Conservation (phyloP, 75 land plant genomes). For the Pseudotsuga menziesii region DNA sequence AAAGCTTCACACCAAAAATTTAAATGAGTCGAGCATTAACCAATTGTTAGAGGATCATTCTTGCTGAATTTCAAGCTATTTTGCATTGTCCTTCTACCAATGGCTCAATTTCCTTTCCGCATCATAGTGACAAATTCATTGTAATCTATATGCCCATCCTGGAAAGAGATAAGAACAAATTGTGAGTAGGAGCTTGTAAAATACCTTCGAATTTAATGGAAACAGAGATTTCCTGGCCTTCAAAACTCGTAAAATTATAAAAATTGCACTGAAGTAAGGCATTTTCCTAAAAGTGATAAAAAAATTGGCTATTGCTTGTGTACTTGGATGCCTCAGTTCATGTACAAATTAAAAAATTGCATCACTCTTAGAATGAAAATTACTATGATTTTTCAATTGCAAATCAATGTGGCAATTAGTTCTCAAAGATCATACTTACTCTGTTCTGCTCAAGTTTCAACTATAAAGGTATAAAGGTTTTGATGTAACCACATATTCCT, state of each 20-base stretch:
- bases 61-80: conserved; percentile 58
- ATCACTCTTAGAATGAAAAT: neutral
- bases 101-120: conserved; percentile 59
- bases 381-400: neutral
- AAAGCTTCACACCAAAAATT: neutral
- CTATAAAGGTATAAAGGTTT: neutral
- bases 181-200: neutral
- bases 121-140: conserved; percentile 86
- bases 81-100: conserved; percentile 70
- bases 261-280: neutral
- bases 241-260: neutral
- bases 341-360: neutral
- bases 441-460: neutral
- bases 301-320: neutral
- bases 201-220: neutral
- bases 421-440: neutral
- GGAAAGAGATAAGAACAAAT: neutral
- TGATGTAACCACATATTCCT: neutral
- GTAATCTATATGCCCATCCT: conserved; percentile 83
- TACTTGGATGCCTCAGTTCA: neutral
- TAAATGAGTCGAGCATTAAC: neutral
- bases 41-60: conserved; percentile 27
- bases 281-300: neutral
- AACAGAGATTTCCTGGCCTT: neutral
- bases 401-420: neutral